Evolutionary conservation across 2,329 filamentous ascomycete species (phyloP), one percentile per base, ranked within the genome.

Genomic region (Pestalotiopsis sp.): DNA sequence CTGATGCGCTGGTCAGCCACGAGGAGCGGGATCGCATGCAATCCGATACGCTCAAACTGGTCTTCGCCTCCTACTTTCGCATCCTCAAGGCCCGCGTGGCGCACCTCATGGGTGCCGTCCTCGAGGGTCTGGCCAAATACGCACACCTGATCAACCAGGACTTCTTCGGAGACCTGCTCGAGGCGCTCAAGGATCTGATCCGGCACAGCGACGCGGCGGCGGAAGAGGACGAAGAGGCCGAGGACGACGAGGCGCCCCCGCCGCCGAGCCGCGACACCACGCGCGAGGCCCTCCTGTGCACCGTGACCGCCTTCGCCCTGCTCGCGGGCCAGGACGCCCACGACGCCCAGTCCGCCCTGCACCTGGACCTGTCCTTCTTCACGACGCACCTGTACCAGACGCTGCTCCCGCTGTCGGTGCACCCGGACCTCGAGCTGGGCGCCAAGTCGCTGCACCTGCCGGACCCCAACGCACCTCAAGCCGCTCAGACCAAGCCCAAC

Each of bases 121-220:
- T 99, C 4, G 96, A 98, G 83, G 96, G 96, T 36, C 84, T 99
- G 25, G 95, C 95, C 65, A 94, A 94, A 78, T 99, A 97, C 78
- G 91, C 95, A 3, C 96, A 98, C 78, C 87, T 99, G 69, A 99
- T 99, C 86, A 99, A 99, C 83, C 94, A 99, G 78, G 94, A 99
- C 78, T 98, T 99, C 84, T 99, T 99, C 75, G 96, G 95, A 36
- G 96, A 99, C 78, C 86, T 99, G 38, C 88, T 99, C 12, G 96
- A 98, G 81, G 95, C 94, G 0, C 85, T 99, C 52, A 97, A 97
- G 80, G 96, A 99, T 72, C 88, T 99, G 59, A 95, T 98, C 75
- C 89, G 90, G 4, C 89, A 95, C 73, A 92, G 92, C 66, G 88
- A 92, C 75, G 84, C 86, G 14, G 81, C 82, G 2, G 78, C 74